Evolutionary conservation across 2,329 filamentous ascomycete species (phyloP).

Genomic region (Alternaria sp.): DNA sequence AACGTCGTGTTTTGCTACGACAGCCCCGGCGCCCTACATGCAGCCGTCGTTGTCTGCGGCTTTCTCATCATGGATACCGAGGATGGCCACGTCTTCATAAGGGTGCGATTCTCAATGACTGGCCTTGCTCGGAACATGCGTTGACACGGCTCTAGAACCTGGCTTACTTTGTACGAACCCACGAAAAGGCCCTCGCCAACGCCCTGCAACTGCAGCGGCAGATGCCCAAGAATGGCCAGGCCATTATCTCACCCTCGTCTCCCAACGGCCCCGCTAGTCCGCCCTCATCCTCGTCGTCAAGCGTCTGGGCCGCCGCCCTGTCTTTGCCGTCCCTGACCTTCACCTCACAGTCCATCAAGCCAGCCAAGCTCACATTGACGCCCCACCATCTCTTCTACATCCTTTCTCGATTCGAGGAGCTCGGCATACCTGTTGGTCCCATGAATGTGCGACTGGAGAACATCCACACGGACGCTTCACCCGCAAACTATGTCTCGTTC

Average conservation of each 20-base stretch:
- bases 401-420: slow-evolving; percentile 91
- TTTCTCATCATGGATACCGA: slow-evolving; percentile 74
- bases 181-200: slow-evolving; percentile 97
- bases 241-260: slow-evolving; percentile 46
- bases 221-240: slow-evolving; percentile 69
- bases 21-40: slow-evolving; percentile 36
- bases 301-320: slow-evolving; percentile 79
- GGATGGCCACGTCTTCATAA: slow-evolving; percentile 89
- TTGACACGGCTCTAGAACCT: slow-evolving; percentile 72
- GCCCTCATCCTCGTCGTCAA: slow-evolving; percentile 66
- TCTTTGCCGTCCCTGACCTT: slow-evolving; percentile 87
- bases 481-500: slow-evolving; percentile 95
- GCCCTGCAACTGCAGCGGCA: slow-evolving; percentile 85
- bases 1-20: slow-evolving; percentile 4
- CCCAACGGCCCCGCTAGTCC: slow-evolving; percentile 50
- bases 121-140: slow-evolving; percentile 1
- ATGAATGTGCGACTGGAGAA: slow-evolving; percentile 98
- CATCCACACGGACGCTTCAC: slow-evolving; percentile 83
- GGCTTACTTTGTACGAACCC: slow-evolving; percentile 92
- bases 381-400: slow-evolving; percentile 97
- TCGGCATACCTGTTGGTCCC: slow-evolving; percentile 87
- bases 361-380: slow-evolving; percentile 88
- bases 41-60: slow-evolving; percentile 39
- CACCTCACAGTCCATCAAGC: slow-evolving; percentile 83
- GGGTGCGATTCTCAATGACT: slow-evolving; percentile 61